Evolutionary conservation across 129 eudicot genomes (phyloP), one percentile per base, ranked within the genome.

Genomic region (Solidago caesia): DNA sequence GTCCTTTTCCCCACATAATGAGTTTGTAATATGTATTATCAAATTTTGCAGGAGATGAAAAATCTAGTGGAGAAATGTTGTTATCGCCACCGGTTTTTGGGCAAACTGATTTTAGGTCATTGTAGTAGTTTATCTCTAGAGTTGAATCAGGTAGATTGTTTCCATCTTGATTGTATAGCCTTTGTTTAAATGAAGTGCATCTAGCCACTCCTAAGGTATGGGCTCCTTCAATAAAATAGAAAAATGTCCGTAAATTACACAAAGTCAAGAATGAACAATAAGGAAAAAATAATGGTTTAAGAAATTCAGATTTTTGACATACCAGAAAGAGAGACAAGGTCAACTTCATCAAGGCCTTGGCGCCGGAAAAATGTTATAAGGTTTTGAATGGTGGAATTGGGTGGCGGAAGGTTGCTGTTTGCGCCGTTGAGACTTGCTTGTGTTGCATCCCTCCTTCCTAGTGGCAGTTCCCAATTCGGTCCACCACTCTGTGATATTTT

Each of bases 251-350:
- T 10, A 65, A 42, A 7, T 43, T 8, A 16, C 44, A 63, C 44
- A 44, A 51, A 8, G n/a, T 76, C 2, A 11, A 67, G 6, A 57
- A 64, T 66, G 57, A 64, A 6, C 27, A 14, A 26, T 62, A n/a
- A 48, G 9, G 58, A 64, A 14, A 45, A 29, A 63, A 49, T 14
- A 42, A 14, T 7, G 27, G 60, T 49, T 21, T 48, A 29, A 16
- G 8, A 3, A 46, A 16, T 8, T 61, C 21, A 0, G 71, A 41
- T 13, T 25, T 78, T 25, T 8, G 11, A 76, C 84, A 77, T 13
- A 90, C 98, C 96, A 8, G 99, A 95, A 53, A 94, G 99, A 25
- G 99, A 93, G 45, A 95, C 97, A 9, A 91, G 89, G 74, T 95
- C 99, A 74, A 75, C 82, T 77, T 74, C 82, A 68, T 87, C 79